A percentile compares a stretch with the other conserved stretches of the same genome.
phyloP scores from a whole-genome alignment of 2,329 filamentous ascomycete species.

The Pezicula rhizophila region DNA sequence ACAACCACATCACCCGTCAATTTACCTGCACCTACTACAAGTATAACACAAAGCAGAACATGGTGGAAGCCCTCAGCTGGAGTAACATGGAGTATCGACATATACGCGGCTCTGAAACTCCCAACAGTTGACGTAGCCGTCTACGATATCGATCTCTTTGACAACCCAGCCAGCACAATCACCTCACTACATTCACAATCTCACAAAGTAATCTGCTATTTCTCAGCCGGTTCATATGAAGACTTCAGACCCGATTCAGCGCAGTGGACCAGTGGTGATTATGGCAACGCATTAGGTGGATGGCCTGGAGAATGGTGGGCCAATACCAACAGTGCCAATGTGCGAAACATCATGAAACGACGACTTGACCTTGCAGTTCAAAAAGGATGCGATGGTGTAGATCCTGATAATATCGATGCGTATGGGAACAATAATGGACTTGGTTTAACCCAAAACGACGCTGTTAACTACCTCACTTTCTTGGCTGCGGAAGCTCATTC shows the following conservation, averaged over 20 bases:
- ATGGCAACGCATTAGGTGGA: slow-evolving; percentile 52
- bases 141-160: slow-evolving; percentile 49
- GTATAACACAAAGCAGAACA: neutral
- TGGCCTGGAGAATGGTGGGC: slow-evolving; percentile 65
- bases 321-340: slow-evolving; percentile 45
- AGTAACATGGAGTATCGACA: neutral
- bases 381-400: slow-evolving; percentile 62
- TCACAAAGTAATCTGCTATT: slow-evolving; percentile 66
- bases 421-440: slow-evolving; percentile 56
- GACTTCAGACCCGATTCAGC: slow-evolving; percentile 48
- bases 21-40: neutral
- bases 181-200: slow-evolving; percentile 39
- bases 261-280: slow-evolving; percentile 45
- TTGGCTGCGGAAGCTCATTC: slow-evolving; percentile 47
- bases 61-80: neutral
- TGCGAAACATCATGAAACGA: slow-evolving; percentile 54
- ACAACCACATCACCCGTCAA: too few species aligned
- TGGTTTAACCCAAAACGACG: slow-evolving; percentile 46
- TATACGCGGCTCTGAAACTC: neutral
- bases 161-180: slow-evolving; percentile 42
- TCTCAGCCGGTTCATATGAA: slow-evolving; percentile 65
- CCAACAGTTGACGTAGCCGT: slow-evolving; percentile 18
- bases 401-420: slow-evolving; percentile 64
- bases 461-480: slow-evolving; percentile 53
- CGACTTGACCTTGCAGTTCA: slow-evolving; percentile 51